A percentile compares a stretch with the other conserved stretches of the same genome.
These are phyloP conservation scores for Tuber microsphaerosporum DNA, from an alignment of 495 filamentous ascomycete genomes.

Conservation along the genomic window DNA sequence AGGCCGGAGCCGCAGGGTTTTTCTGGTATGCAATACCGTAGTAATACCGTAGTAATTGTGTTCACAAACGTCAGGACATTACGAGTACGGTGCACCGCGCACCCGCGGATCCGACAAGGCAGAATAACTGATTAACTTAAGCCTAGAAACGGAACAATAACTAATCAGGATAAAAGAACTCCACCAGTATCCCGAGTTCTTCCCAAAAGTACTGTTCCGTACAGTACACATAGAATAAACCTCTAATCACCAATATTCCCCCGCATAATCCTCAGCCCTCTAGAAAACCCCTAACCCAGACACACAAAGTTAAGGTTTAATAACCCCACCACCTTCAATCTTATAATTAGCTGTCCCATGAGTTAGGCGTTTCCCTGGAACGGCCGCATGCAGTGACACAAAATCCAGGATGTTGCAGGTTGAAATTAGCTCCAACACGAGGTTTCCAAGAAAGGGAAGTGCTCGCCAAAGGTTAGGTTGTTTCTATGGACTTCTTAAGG, in stretches of 20 bases:
- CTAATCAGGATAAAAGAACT: not conserved
- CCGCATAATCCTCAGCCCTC: not conserved
- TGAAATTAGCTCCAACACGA: not conserved
- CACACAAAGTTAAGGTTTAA: not conserved
- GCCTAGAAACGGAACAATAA: not conserved
- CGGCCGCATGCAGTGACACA: not conserved
- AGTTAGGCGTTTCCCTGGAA: not conserved
- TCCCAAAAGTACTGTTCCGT: not conserved
- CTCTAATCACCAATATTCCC: not conserved
- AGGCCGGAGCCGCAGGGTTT: too few species aligned
- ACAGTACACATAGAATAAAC: not conserved
- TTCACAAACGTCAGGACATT: too few species aligned
- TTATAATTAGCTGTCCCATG: not conserved
- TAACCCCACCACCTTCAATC: not conserved
- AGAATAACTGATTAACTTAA: not conserved
- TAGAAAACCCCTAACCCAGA: not conserved
- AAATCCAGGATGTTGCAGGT: not conserved
- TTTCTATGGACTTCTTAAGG: not conserved
- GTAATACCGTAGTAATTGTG: too few species aligned
- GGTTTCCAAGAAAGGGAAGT: not conserved
- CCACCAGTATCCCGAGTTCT: not conserved
- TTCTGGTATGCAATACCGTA: too few species aligned
- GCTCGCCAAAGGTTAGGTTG: not conserved
- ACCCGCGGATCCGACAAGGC: not conserved
- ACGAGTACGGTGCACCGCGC: not conserved